Evolutionary conservation across 805 yeast species (phyloP).

Genomic region (Cyberlindnera xylosilytica): DNA sequence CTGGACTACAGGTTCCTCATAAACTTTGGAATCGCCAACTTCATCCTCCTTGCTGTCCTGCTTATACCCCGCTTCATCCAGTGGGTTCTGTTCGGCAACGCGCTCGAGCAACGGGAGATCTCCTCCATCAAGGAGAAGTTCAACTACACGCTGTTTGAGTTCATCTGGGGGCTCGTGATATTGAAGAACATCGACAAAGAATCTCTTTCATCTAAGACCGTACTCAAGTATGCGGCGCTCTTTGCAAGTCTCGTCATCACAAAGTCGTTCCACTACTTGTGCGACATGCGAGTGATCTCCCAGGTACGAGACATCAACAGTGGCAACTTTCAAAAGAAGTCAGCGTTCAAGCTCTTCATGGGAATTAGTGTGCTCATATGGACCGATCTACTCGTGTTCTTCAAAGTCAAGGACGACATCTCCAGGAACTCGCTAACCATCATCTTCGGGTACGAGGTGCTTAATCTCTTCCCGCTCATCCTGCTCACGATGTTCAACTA

Average conservation of each 20-base stretch:
- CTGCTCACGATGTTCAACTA: constrained; percentile 14
- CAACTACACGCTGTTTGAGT: constrained; percentile 19
- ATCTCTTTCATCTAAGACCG: neutral
- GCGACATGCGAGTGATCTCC: constrained; percentile 13
- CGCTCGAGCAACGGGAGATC: constrained; percentile 5
- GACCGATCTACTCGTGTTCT: constrained; percentile 7
- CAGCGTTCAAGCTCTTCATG: constrained; percentile 3
- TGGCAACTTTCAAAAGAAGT: constrained; percentile 2
- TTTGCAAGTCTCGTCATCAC: constrained; percentile 15
- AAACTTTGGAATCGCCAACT: constrained; percentile 15
- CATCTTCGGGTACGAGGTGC: constrained; percentile 22
- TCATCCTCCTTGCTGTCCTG: constrained; percentile 3
- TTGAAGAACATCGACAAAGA: constrained; percentile 12
- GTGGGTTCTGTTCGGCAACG: constrained; percentile 16
- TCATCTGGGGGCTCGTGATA: constrained; percentile 17
- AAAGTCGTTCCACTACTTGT: constrained; percentile 23
- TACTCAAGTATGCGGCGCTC: constrained; percentile 12
- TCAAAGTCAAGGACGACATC: constrained; percentile 5
- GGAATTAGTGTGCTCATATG: constrained; percentile 11
- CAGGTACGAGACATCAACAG: constrained; percentile 4
- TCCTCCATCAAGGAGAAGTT: constrained; percentile 14
- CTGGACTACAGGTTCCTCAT: constrained; percentile 9
- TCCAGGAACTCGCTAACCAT: constrained; percentile 4
- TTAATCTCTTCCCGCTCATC: constrained; percentile 19
- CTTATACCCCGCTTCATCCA: constrained; percentile 9